Base-by-base conservation (phyloP, 2,329 filamentous ascomycete genomes). In the Acephala macrosclerotiorum region DNA sequence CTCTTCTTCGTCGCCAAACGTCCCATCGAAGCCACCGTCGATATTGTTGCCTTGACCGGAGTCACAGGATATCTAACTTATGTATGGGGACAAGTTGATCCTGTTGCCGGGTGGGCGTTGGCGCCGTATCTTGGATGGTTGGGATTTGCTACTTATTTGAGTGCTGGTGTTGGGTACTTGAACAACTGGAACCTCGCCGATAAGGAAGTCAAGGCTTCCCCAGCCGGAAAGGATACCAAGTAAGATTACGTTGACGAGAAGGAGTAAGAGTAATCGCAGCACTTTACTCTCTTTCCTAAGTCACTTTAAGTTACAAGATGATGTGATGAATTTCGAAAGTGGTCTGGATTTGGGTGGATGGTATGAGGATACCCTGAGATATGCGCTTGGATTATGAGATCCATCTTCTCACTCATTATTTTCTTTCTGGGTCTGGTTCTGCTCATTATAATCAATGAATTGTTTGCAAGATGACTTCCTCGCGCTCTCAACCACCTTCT, bases 101-200 rank as follows among this genome's bases (percentile, higher is more conserved):
- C 83, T 22, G 83, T 88, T 8, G 89, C 93, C 22, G 91, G 88
- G 18, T 94, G 88, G 87, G 83, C 88, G 70, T 84, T 97, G 79
- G 85, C 87, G 26, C 95, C 94, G 0, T 98, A 97, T 76, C 80
- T 96, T 29, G 91, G 83, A 18, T 98, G 95, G 95, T 80, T 97
- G 72, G 83, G 89, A 61, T 97, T 96, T 76, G 94, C 94, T 36
- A 93, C 91, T 0, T 98, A 97, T 76, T 82, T 98, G 60, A 93
- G 89, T 73, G 87, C 87, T 0, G 88, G 88, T 0, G 84, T 89
- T 2, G 89, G 90, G 1, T 82, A 89, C 69, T 77, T 93, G 78
- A 94, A 93, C 76, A 78, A 82, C 58, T 93, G 91, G 91, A 83
- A 87, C 70, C 80, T 91, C 65, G 74, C 66, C 2, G 69, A 73